Base-by-base conservation (phyloP, 1,284 basidiomycete species). In the Rhodotorula sp. region DNA sequence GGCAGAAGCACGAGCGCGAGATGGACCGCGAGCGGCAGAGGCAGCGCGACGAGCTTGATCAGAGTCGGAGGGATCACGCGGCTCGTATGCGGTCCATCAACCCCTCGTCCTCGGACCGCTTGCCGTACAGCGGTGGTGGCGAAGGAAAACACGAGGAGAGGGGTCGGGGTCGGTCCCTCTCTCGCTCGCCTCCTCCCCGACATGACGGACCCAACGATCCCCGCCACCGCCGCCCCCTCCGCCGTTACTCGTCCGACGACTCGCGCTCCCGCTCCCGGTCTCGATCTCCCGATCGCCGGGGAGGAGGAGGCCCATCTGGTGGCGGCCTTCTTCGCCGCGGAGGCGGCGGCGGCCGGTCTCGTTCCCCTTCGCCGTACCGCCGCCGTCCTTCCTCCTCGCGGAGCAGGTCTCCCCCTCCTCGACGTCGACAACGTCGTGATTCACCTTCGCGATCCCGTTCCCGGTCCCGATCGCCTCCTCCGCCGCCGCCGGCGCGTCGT, bases 281-380 rank as follows among this genome's bases (percentile, higher is more conserved):
- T 29, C 67, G 33, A 33, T 63, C 68, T 60, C 56, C 56, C 29
- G 64, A 60, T 18, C 44, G 37, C 45, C 60, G 55, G 55, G 60
- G 60, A 68, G 48, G 64, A 68, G 74, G 42, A 59, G 71, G n/a
- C 68, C 77, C 20, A 49, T 6, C 20, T 49, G 48, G 48, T 29
- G 30, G 46, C 30, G 59, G 12, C 22, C 48, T 26, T 29, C 48
- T 26, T 37, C n/a, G 30, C 61, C 53, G 24, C 30, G 48, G 46
- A 24, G 18, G 30, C 61, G 51, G 24, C 30, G 48, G 46, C 24
- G 18, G 37, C 46, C 33, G 4, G 20, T 56, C 62, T n/a, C 53
- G 53, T 30, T 67, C 66, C 3, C 66, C 29, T 49, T 64, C 69
- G 62, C 55, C 62, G 37, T 65, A 63, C 22, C 33, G 55, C 22